These are phyloP conservation scores for Umbelopsis isabellina DNA, from an alignment of 192 early-diverging fungal species.

Conservation along the genomic window DNA sequence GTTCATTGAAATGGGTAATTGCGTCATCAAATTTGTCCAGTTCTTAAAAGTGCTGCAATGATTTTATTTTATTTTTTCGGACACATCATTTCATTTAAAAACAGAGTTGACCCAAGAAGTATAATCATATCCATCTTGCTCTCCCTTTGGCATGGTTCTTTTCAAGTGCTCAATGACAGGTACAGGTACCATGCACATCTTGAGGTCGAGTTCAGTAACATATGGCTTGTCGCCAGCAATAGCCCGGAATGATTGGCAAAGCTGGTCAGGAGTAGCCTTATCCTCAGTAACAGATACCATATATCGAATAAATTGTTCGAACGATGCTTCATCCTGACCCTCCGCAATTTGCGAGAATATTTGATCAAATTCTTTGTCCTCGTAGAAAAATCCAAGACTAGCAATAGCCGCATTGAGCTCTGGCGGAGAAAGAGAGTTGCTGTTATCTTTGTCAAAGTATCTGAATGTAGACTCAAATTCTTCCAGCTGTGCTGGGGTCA, in stretches of 20 bases:
- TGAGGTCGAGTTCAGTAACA: slow-evolving; percentile 85
- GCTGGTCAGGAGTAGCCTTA: slow-evolving; percentile 85
- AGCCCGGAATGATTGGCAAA: slow-evolving; percentile 82
- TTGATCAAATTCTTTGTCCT: slow-evolving; percentile 76
- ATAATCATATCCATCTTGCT: slow-evolving; percentile 79
- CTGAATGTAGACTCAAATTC: slow-evolving; percentile 91
- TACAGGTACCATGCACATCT: slow-evolving; percentile 74
- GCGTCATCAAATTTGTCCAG: no score
- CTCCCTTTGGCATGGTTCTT: slow-evolving; percentile 66
- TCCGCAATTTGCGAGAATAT: slow-evolving; percentile 68
- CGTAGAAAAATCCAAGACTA: slow-evolving; percentile 70
- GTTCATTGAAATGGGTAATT: no score
- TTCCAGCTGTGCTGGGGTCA: slow-evolving; percentile 91
- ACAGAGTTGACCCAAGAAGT: slow-evolving; percentile 67
- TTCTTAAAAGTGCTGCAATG: no score
- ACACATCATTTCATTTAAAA: slow-evolving; percentile 45
- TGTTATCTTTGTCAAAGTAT: slow-evolving; percentile 87
- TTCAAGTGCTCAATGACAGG: slow-evolving; percentile 78
- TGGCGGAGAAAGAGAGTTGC: slow-evolving; percentile 71
- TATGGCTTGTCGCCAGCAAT: slow-evolving; percentile 86
- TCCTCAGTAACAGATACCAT: slow-evolving; percentile 89
- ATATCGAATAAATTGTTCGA: slow-evolving; percentile 89
- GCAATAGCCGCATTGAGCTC: slow-evolving; percentile 91
- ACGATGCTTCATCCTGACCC: slow-evolving; percentile 69
- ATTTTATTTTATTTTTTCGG: slow-evolving; percentile 1